Evolutionary conservation across 129 eudicot genomes (phyloP).

Genomic region (Oenanthe sinensis): DNA sequence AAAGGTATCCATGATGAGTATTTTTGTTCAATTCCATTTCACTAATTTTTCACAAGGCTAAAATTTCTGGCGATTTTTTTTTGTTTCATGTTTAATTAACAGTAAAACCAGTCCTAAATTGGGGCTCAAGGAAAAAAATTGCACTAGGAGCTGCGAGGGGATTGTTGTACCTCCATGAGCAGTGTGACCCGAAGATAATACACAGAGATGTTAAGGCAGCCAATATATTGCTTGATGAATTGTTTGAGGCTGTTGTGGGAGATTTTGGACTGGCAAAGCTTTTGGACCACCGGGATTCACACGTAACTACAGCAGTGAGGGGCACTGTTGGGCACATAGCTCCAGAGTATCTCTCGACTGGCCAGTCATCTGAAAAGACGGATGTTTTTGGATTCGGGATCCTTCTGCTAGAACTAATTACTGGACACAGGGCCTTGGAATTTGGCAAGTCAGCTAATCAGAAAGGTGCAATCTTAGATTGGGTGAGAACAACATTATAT

Average conservation of each 20-base stretch:
- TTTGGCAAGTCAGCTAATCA: constrained; percentile 82
- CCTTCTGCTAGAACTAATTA: constrained; percentile 70
- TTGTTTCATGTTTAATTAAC: constrained; percentile 13
- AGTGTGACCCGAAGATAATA: constrained; percentile 86
- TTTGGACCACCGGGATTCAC: constrained; percentile 82
- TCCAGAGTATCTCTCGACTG: constrained; percentile 85
- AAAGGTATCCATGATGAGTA: constrained; percentile 32
- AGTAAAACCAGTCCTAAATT: constrained; percentile 72
- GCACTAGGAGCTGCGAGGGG: constrained; percentile 87
- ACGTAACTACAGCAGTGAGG: constrained; percentile 78
- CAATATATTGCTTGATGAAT: constrained; percentile 68
- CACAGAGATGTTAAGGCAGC: constrained; percentile 93
- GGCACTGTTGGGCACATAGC: constrained; percentile 93
- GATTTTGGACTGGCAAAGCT: constrained; percentile 89
- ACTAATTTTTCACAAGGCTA: background rate
- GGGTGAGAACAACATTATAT: constrained; percentile 39
- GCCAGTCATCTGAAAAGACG: constrained; percentile 83
- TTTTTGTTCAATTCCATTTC: background rate
- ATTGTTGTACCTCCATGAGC: constrained; percentile 78
- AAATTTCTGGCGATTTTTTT: background rate
- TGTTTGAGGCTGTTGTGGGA: constrained; percentile 84
- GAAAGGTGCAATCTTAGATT: constrained; percentile 82
- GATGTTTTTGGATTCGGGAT: constrained; percentile 86
- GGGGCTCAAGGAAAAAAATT: constrained; percentile 62
- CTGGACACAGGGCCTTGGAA: constrained; percentile 77